Conservation (phyloP, 352 stramenopile species). For the Globisporangium cylindrosporum region DNA sequence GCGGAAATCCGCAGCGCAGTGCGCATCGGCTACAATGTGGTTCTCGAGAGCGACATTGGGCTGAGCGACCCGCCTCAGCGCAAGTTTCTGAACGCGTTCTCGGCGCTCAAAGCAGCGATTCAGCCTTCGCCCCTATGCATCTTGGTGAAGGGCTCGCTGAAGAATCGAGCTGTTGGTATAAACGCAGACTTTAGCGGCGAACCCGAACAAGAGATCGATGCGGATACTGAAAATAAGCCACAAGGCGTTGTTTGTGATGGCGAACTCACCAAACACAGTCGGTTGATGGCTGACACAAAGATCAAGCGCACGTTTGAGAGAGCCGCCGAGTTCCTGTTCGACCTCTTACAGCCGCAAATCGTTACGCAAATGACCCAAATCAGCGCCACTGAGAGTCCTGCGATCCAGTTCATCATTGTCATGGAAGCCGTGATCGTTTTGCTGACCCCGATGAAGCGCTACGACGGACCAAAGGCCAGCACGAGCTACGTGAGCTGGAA, state of each 20-base stretch:
- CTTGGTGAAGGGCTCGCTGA: conserved; percentile 46
- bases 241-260: background rate
- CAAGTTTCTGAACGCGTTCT: conserved; percentile 56
- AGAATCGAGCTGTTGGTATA: conserved; percentile 36
- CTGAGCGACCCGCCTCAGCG: conserved; percentile 57
- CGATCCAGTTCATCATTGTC: conserved; percentile 49
- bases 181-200: conserved; percentile 10
- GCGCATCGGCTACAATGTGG: conserved; percentile 50
- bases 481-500: conserved; percentile 71
- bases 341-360: conserved; percentile 17
- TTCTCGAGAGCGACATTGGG: conserved; percentile 76
- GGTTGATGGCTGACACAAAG: conserved; percentile 35
- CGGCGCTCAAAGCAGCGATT: conserved; percentile 60
- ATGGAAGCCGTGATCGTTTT: conserved; percentile 82
- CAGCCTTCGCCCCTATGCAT: conserved; percentile 63
- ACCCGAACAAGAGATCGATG: background rate
- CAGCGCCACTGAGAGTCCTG: conserved; percentile 12
- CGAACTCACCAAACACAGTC: background rate
- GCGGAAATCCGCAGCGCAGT: conserved; percentile 35
- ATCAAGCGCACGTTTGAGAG: conserved; percentile 55
- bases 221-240: background rate
- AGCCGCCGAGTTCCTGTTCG: conserved; percentile 25
- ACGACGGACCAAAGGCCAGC: conserved; percentile 40
- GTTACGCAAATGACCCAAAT: conserved; percentile 30
- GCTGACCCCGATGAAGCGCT: conserved; percentile 67